Evolutionary conservation across 164 flowering plant species (phyloP).

Genomic region (Dillenia suffruticosa): DNA sequence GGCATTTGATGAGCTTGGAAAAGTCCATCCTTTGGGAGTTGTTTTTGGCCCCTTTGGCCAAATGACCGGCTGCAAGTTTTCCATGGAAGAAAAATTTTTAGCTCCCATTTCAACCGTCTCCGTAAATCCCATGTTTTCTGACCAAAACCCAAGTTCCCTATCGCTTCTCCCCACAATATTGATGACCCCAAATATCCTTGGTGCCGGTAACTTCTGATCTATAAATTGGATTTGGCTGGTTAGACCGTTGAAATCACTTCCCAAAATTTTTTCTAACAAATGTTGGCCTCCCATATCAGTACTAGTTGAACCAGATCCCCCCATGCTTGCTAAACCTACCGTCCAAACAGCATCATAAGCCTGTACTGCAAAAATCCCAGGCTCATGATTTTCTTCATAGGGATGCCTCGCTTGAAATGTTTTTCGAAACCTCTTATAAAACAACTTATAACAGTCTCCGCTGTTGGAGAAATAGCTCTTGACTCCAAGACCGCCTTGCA

Average conservation of each 20-base stretch:
- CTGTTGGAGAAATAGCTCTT: slow-evolving; percentile 16
- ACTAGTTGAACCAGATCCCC: neutral
- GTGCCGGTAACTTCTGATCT: neutral
- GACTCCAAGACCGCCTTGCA: slow-evolving; percentile 40
- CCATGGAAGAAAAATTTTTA: slow-evolving; percentile 10
- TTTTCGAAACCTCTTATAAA: slow-evolving; percentile 12
- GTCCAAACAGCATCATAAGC: slow-evolving; percentile 26
- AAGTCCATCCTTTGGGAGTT: slow-evolving; percentile 20
- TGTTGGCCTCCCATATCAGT: neutral
- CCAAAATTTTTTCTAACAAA: neutral
- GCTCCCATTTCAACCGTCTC: neutral
- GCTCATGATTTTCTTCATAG: slow-evolving; percentile 16
- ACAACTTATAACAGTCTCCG: slow-evolving; percentile 1
- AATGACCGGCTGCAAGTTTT: slow-evolving; percentile 10
- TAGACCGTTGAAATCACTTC: slow-evolving; percentile 24
- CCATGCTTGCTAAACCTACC: neutral
- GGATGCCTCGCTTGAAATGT: slow-evolving; percentile 11
- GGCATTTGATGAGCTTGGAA: neutral
- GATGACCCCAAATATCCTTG: slow-evolving; percentile 14
- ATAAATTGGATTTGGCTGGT: slow-evolving; percentile 27
- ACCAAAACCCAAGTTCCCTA: slow-evolving; percentile 10
- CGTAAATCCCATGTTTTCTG: neutral
- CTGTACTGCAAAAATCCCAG: slow-evolving; percentile 29
- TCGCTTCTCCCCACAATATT: slow-evolving; percentile 28
- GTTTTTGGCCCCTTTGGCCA: slow-evolving; percentile 20